A percentile compares a stretch with the other conserved stretches of the same genome.
phyloP scores from a whole-genome alignment of 441 rosid genomes.

The Breynia disticha region DNA sequence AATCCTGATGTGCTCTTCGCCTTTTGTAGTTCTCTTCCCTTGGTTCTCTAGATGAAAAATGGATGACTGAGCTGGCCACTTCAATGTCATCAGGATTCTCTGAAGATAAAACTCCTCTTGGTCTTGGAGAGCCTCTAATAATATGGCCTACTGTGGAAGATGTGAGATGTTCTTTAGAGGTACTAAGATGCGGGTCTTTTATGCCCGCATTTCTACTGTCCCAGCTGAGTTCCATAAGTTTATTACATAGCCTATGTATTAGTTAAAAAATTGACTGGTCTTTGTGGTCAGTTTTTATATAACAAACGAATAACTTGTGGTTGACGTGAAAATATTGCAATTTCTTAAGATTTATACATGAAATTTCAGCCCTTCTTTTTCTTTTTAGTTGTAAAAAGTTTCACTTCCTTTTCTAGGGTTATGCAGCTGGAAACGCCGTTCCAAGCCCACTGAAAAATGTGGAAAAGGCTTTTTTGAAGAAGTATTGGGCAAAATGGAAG shows the following conservation, averaged over 20 bases:
- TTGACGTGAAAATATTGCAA: no score
- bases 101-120: slow-evolving; percentile 72
- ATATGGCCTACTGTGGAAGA: slow-evolving; percentile 95
- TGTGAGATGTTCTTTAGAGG: slow-evolving; percentile 91
- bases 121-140: slow-evolving; percentile 63
- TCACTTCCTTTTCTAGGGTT: slow-evolving; percentile 42
- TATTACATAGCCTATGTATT: no score
- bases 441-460: slow-evolving; percentile 91
- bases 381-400: no score
- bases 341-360: no score
- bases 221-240: no score
- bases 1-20: slow-evolving; percentile 9
- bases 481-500: slow-evolving; percentile 93
- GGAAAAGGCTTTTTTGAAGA: slow-evolving; percentile 67
- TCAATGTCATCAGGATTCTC: slow-evolving; percentile 76
- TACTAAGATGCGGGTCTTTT: slow-evolving; percentile 17
- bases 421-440: slow-evolving; percentile 80
- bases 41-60: slow-evolving; percentile 89
- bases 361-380: no score
- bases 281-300: no score
- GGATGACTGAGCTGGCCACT: slow-evolving; percentile 76
- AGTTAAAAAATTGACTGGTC: no score
- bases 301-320: no score
- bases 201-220: no score
- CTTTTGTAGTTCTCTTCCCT: slow-evolving; percentile 79